phyloP scores from a whole-genome alignment of 140 eudicot species.

The Anethum foeniculum region DNA sequence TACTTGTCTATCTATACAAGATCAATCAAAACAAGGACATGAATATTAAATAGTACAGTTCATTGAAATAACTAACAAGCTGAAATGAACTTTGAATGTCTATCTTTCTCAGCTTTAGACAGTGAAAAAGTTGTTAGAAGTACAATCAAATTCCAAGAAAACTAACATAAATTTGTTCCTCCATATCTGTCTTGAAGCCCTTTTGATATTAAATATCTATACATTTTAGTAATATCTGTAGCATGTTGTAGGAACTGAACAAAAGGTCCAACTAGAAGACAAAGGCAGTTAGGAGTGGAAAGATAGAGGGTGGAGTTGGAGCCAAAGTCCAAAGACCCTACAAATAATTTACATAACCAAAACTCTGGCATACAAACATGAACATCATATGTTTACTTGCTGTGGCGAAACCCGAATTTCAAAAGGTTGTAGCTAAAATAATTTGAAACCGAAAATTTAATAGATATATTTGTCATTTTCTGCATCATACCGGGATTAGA shows the following conservation, averaged over 20 bases:
- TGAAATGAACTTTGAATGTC: not conserved
- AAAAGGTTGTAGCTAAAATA: too few species aligned
- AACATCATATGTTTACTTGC: not conserved
- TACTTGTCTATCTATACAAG: slow-evolving; percentile 3
- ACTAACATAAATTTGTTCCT: slow-evolving; percentile 11
- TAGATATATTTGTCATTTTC: too few species aligned
- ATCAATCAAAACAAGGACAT: not conserved
- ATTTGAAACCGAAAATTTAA: too few species aligned
- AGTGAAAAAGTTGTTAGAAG: slow-evolving; percentile 15
- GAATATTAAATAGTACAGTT: not conserved
- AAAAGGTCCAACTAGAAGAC: slow-evolving; percentile 59
- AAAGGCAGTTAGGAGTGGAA: slow-evolving; percentile 61
- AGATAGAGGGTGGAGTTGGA: slow-evolving; percentile 55
- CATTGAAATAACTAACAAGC: not conserved
- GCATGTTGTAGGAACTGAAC: slow-evolving; percentile 25
- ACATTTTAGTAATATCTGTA: slow-evolving; percentile 6
- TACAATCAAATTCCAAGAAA: slow-evolving; percentile 2
- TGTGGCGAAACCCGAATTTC: not conserved
- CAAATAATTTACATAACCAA: slow-evolving; percentile 13
- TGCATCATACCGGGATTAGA: too few species aligned
- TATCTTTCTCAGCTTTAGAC: not conserved
- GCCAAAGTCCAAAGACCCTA: slow-evolving; percentile 55
- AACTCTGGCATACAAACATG: not conserved
- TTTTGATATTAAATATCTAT: slow-evolving; percentile 6
- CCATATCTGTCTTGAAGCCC: slow-evolving; percentile 14